Evolutionary conservation across 2,329 filamentous ascomycete species (phyloP), one percentile per base, ranked within the genome.

Genomic region (Pseudogymnoascus sp.): DNA sequence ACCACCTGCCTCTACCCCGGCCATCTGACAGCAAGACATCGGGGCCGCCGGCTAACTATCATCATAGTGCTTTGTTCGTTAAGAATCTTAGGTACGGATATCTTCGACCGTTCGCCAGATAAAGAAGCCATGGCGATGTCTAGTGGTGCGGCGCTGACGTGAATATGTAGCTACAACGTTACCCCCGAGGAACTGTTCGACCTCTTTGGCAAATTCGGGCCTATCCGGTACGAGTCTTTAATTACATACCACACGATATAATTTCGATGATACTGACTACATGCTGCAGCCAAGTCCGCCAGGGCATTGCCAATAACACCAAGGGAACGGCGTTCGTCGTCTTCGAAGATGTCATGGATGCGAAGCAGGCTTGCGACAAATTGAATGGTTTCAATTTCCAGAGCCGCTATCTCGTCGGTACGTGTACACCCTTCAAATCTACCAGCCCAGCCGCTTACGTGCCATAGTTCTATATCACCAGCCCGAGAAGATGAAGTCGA

Each of bases 381-480:
- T 82, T 99, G 75, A 99, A 99, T 81, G 94, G 94, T 74, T 99
- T 95, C 85, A 99, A 99, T 80, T 99, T 99, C 76, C 94, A 99
- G 80, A 96, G 92, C 78, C 89, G 94, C 74, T 99, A 99, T 77
- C 89, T 99, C 69, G 94, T 99, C 71, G 91, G 90, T 95, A 83
- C 63, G 90, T 84, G 57, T 18, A 13, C 6, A 38, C 38, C 58
- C 35, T 58, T 59, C 18, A 34, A 10, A 34, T 59, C 37, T 23
- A 60, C 23, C 26, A 45, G 12, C 55, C 35, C 63, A 57, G 3
- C 30, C 55, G 18, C 55, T 57, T 23, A 57, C 34, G 2, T 33
- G 10, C 39, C 60, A 57, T 68, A 82, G 86, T 89, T 62, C 76
- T 90, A 72, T 89, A 89, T 71, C 86, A 90, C 72, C 86, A 89